Evolutionary conservation across 2,329 filamentous ascomycete genomes (phyloP).

Genomic region (Calonectria naviculata): DNA sequence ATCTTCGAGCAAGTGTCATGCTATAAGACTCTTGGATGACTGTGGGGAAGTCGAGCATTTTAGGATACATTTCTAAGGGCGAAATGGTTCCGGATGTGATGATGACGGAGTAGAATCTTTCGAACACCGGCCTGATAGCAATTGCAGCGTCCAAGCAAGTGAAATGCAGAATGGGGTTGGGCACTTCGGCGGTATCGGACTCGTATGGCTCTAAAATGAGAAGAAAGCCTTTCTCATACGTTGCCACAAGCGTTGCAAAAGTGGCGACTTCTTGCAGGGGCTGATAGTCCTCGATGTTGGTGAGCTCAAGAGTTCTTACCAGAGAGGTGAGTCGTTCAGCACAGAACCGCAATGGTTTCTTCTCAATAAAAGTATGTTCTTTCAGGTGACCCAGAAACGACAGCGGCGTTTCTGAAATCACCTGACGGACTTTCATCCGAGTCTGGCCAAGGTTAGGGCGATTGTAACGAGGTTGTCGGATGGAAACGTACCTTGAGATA

Average conservation of each 20-base stretch:
- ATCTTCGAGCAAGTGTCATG: constrained; percentile 93
- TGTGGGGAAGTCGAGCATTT: constrained; percentile 94
- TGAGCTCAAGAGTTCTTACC: constrained; percentile 93
- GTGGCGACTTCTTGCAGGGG: constrained; percentile 97
- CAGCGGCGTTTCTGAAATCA: constrained; percentile 95
- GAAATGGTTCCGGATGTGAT: constrained; percentile 98
- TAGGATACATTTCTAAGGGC: constrained; percentile 98
- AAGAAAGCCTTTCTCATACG: constrained; percentile 95
- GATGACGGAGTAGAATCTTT: constrained; percentile 97
- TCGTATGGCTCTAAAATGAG: constrained; percentile 98
- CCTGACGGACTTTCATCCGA: constrained; percentile 97
- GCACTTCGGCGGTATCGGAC: constrained; percentile 93
- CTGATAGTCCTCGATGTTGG: constrained; percentile 98
- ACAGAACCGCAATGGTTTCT: constrained; percentile 94
- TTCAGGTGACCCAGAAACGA: constrained; percentile 94
- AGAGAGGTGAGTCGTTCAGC: constrained; percentile 94
- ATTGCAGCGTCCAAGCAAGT: constrained; percentile 97
- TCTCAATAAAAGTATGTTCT: constrained; percentile 97
- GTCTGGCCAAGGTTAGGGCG: constrained; percentile 63
- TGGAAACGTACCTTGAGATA: constrained; percentile 76
- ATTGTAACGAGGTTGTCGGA: no score
- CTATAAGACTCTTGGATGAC: constrained; percentile 97
- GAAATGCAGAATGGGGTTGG: constrained; percentile 97
- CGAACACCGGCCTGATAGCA: constrained; percentile 97
- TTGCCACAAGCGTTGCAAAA: constrained; percentile 94